Base-by-base conservation (phyloP, 331 rosid species). In the Erythrophleum ivorense region DNA sequence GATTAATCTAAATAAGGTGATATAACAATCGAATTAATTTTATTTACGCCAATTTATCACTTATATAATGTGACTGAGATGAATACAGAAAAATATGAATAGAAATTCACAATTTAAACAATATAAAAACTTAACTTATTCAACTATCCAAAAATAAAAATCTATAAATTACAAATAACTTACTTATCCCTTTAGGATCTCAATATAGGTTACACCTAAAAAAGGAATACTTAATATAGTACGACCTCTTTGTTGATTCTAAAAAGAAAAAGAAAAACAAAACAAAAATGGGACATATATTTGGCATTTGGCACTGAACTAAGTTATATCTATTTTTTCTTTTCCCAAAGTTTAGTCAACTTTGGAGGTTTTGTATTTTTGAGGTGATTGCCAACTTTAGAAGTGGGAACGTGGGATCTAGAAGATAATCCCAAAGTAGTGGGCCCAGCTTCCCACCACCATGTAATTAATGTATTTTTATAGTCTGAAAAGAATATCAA, bases 371-470 rank as follows among this genome's bases (percentile, higher is more conserved):
- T 60, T 9, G 21, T 9, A 55, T 36, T 4, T 2, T 36, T 36
- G 40, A 4, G 40, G 40, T 12, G 6, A 12, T 5, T 24, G 49
- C 34, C 77, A 34, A 33, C 16, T 52, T 16, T 7, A 5, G 18
- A 53, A 59, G 65, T 4, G 36, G 68, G 19, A 63, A 13, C 68
- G 68, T 70, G 43, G 75, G 41, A 11, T 74, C 67, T 19, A 38
- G 67, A 74, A 55, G 53, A 74, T 19, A 11, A 40, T 19, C 67
- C 34, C 49, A n/a, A 33, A 55, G 75, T 24, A 24, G 75, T 24
- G 75, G 43, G 41, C 2, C 19, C 19, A 33, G 78, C 19, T 16
- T 14, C 66, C 19, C 40, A 43, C 33, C 75, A 38, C 48, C 5
- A 74, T 38, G 38, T 40, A 54, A 55, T 16, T 45, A 36, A 14